Evolutionary conservation across 768 basidiomycete species (phyloP), one percentile per base, ranked within the genome.

Genomic region (Rhizopogon rudus): DNA sequence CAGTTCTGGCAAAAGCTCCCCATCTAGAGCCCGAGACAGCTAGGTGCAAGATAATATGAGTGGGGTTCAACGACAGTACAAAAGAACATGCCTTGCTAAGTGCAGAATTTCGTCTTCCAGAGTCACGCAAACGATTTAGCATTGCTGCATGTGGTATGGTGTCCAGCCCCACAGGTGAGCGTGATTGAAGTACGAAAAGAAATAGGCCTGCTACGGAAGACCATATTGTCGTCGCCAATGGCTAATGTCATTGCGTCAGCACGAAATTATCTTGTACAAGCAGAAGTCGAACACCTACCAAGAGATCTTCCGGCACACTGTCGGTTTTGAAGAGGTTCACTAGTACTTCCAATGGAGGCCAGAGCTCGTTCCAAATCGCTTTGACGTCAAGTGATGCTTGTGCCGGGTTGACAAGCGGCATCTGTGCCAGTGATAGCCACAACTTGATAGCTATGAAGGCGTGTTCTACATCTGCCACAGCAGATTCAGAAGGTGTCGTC

Each of bases 341-440:
- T 37, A 87, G 71, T 12, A 68, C 68, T 59, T 84, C 84, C 53
- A 87, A 88, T 1, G 84, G 77, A 2, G 86, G 81, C 88, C 87
- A 91, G 7, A 91, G 65, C 61, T 88, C 84, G 61, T 87, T 88
- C 88, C 88, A 91, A 9, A 89, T 75, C 41, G 70, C 40, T 73
- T 67, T 16, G 17, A 45, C 54, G 44, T 56, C 55, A 2, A 71
- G 70, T 10, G 41, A 68, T 13, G 39, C 35, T 57, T 13, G 16
- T 7, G 28, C 29, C 5, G 28, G 16, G 3, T 40, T 39, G 41
- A 22, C 22, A 37, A 37, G 53, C 13, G 60, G 12, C 39, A 63
- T 58, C 69, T 78, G 73, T 1, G 79, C 81, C 12, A 88, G 68
- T 56, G 88, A 68, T 8, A 91, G 64, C 88, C 88, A 91, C 1